Base-by-base conservation (phyloP, 768 basidiomycete species). In the Suillus paluster region DNA sequence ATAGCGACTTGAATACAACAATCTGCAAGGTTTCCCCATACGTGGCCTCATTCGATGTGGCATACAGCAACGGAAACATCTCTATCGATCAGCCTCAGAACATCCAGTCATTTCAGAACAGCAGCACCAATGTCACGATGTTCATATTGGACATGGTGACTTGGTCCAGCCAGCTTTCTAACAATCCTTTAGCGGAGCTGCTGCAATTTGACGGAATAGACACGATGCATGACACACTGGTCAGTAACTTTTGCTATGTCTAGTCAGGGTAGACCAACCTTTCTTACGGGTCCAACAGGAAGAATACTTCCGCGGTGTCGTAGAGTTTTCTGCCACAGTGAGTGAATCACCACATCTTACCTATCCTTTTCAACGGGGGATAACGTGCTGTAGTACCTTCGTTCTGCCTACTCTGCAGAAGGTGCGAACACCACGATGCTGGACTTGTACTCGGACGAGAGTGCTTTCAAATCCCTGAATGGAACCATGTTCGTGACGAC, bases 321-420 rank as follows among this genome's bases (percentile, higher is more conserved):
- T 60, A 34, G 59, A 60, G 49, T 60, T 60, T 41, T 50, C 59
- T 60, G 59, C 49, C 7, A 60, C 59, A 19, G 59, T 60, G 19
- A 60, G 48, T 25, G 12, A 46, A 46, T 14, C 5, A 14, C 15
- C 14, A 7, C 12, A 7, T 23, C 45, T 45, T 14, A 45, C n/a
- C n/a, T n/a, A 30, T 30, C 21, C 21, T 45, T 7, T 14, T 11
- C 12, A n/a, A n/a, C 21, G 5, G 7, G 21, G 21, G 45, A 12
- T 45, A 2, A 45, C 17, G 41, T 23, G 3, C 23, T 27, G 59
- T n/a, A 60, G 59, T 60, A 52, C 38, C 59, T 60, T 50, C 59
- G 59, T 15, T 60, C 59, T 25, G 59, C 48, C 15, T 60, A 50
- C 21, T 53, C 49, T n/a, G 59, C 59, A 11, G 23, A 53, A 36